phyloP scores from a whole-genome alignment of 768 basidiomycete genomes.

The Tulasnella sp. region DNA sequence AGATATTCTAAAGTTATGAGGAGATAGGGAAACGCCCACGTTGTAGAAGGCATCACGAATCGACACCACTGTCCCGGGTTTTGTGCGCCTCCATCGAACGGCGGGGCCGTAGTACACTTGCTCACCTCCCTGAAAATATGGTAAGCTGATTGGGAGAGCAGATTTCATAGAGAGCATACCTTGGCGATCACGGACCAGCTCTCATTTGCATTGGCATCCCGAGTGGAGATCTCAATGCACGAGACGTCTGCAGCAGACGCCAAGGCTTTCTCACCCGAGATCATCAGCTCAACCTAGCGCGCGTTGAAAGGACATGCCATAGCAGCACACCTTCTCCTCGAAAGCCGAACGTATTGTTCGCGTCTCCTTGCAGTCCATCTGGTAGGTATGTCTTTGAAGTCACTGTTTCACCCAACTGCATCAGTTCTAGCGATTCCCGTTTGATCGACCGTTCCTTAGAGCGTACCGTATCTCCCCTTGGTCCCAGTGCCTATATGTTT shows the following conservation, averaged over 20 bases:
- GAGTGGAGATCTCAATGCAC: slow-evolving; percentile 72
- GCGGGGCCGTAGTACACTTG: slow-evolving; percentile 62
- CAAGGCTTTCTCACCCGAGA: slow-evolving; percentile 42
- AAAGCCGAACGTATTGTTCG: slow-evolving; percentile 63
- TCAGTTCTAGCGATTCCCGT: too few relatives aligned
- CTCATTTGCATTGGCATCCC: slow-evolving; percentile 49
- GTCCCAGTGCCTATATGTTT: slow-evolving; percentile 45
- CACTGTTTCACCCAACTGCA: slow-evolving; percentile 31
- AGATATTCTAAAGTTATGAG: not conserved
- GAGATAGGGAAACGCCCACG: slow-evolving; percentile 34
- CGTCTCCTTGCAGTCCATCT: slow-evolving; percentile 39
- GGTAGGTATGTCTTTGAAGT: slow-evolving; percentile 60
- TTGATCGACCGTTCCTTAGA: not conserved
- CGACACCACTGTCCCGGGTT: slow-evolving; percentile 68
- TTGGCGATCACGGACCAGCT: slow-evolving; percentile 73
- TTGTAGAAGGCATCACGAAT: slow-evolving; percentile 87
- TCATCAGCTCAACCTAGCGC: not conserved
- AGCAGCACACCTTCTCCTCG: slow-evolving; percentile 70
- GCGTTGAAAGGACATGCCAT: not conserved
- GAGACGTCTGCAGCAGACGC: slow-evolving; percentile 73
- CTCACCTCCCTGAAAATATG: slow-evolving; percentile 45
- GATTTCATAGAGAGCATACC: slow-evolving; percentile 32
- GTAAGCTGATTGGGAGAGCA: not conserved
- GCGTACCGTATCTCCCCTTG: slow-evolving; percentile 46
- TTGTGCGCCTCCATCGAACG: slow-evolving; percentile 61